Evolutionary conservation across 768 basidiomycete species (phyloP).

Genomic region (Termitomyces sp.): DNA sequence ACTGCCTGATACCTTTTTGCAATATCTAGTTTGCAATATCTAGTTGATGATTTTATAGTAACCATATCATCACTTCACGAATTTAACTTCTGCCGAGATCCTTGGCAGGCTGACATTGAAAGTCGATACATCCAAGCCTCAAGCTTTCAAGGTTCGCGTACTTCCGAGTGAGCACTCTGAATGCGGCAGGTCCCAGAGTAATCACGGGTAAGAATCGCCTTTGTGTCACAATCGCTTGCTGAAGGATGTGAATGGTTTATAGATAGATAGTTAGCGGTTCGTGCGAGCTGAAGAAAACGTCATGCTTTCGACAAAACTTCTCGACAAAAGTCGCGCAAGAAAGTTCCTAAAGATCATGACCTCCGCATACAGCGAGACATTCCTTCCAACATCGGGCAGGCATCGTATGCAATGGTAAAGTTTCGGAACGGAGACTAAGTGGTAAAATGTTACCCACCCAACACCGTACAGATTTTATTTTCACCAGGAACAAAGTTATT

Average conservation of each 20-base stretch:
- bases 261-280: slow-evolving; percentile 47
- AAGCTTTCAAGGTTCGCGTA: slow-evolving; percentile 67
- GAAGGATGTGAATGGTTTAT: no score
- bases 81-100: slow-evolving; percentile 86
- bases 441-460: slow-evolving; percentile 14
- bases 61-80: slow-evolving; percentile 77
- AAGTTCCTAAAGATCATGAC: slow-evolving; percentile 45
- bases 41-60: slow-evolving; percentile 37
- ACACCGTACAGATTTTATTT: neutral
- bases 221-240: neutral
- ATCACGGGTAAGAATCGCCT: slow-evolving; percentile 45
- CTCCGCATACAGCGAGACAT: slow-evolving; percentile 37
- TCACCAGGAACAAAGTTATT: no score
- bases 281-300: slow-evolving; percentile 78
- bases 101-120: slow-evolving; percentile 89
- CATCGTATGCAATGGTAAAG: slow-evolving; percentile 34
- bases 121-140: slow-evolving; percentile 29
- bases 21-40: neutral
- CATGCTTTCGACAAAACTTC: slow-evolving; percentile 48
- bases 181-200: slow-evolving; percentile 23
- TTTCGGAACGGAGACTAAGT: slow-evolving; percentile 4
- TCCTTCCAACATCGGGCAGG: no score
- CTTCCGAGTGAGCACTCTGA: no score
- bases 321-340: slow-evolving; percentile 42
- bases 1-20: no score